These are phyloP conservation scores for Trichoderma breve DNA, from an alignment of 2,329 filamentous ascomycete species.

Conservation along the genomic window DNA sequence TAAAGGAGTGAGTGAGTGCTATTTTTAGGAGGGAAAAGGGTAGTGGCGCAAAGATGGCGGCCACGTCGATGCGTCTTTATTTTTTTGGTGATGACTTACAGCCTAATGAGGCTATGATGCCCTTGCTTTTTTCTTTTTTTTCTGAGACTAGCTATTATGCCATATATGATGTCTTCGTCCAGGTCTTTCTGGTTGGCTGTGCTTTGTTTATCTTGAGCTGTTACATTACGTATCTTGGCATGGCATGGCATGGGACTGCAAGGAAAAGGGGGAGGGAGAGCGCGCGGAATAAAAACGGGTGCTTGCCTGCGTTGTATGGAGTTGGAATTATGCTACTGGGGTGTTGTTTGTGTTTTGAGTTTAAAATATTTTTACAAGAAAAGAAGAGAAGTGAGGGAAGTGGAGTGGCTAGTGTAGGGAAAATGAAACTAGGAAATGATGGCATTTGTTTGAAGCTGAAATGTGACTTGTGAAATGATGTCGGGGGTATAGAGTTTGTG, in stretches of 20 bases:
- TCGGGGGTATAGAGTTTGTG: background rate
- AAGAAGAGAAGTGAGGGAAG: background rate
- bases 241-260: background rate
- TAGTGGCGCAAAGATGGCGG: background rate
- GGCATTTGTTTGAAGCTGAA: background rate
- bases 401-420: background rate
- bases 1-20: background rate
- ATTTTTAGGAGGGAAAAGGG: background rate
- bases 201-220: background rate
- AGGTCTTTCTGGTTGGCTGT: background rate
- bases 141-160: slow-evolving; percentile 6
- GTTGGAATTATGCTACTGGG: background rate
- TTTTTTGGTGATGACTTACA: background rate
- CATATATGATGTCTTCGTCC: slow-evolving; percentile 9
- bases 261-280: background rate
- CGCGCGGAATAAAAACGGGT: background rate
- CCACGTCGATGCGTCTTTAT: slow-evolving; percentile 1
- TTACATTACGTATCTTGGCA: background rate
- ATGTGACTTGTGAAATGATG: background rate
- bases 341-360: background rate
- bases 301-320: background rate
- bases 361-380: background rate
- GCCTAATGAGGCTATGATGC: slow-evolving; percentile 11
- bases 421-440: background rate
- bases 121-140: slow-evolving; percentile 2